Base-by-base conservation (phyloP, 139 green algal genomes). In the Closterium sp. region DNA sequence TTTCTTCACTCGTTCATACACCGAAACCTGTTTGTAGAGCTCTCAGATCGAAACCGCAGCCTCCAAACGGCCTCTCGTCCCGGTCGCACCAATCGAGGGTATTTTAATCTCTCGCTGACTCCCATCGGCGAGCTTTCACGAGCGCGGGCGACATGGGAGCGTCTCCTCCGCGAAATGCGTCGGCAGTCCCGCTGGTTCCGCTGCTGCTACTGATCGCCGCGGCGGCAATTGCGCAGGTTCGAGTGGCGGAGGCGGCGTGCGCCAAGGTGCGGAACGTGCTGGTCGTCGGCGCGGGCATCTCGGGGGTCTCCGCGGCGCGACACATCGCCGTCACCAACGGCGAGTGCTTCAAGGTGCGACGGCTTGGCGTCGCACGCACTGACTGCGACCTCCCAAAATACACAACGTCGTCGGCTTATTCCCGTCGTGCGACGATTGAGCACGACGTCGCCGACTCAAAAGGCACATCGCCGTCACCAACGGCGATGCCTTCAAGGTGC, bases 271-370 rank as follows among this genome's bases (percentile, higher is more conserved):
- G 83, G 30, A 86, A 86, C 30, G 30, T 86, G 30, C 83, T 86
- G 2, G n/a, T 86, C 30, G 30, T 86, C 30, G 83, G 83, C 83
- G 83, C 83, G 83, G 83, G 83, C n/a, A 33, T 86, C 30, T 86
- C 83, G 30, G 83, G 83, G n/a, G 83, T 33, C n/a, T 32, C 83
- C 30, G 83, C 83, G 30, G 83, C 83, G 83, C 30, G 30, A 16
- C n/a, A 86, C n/a, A 86, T 86, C n/a, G 30, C 83, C 83, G 30
- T 86, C 83, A 34, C 83, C 30, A 86, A 86, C n/a, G 55, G 55
- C 55, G 30, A 32, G n/a, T 86, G 83, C 83, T 86, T 86, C n/a
- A 86, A 86, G 83, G 83, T 86, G 83, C n/a, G n/a, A n/a, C n/a
- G n/a, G n/a, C n/a, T n/a, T n/a, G n/a, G n/a, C 30, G 83, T 34